Base-by-base conservation (phyloP, 805 yeast genomes). In the Candida pseudofarinosa region DNA sequence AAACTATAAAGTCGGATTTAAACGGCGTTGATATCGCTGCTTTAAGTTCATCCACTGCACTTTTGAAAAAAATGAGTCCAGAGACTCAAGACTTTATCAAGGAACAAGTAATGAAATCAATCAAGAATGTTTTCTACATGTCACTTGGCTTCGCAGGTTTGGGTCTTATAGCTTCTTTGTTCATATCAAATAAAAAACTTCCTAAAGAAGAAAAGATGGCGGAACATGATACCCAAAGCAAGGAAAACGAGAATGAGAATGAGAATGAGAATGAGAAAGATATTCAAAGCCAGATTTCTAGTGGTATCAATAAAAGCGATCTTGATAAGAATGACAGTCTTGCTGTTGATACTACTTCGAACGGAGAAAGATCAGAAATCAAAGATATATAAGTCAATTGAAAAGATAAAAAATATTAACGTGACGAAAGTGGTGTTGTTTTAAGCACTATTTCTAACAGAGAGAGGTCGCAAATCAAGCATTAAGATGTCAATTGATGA, bases 101-200 rank as follows among this genome's bases (percentile, higher is more conserved):
- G 43, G 8, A 18, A 1, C 47, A 51, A 33, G 48, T 73, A 35
- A 63, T 73, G 73, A 44, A 50, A 2, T 54, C 68, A 13, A 59
- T 77, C 28, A 54, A 58, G 35, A 65, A 67, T 45, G 73, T 68
- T 0, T 74, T 70, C 41, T 72, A 65, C 53, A 54, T 69, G 49
- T 46, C 60, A 17, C 35, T 74, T n/a, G 80, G 71, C 0, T 58
- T 67, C 19, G 57, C 69, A 1, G 50, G 56, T 4, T 13, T 67
- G 6, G 50, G 40, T 38, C 40, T 40, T 6, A 42, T 47, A 4
- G 31, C 38, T 6, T 20, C 42, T 26, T 8, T 44, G 2, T 42
- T 41, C 19, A 36, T 37, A 3, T 44, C 50, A 3, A 47, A 47
- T 32, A 39, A 44, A 16, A 44, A 38, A 17, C n/a, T 47, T 1